Percentiles rank a stretch among this genome's conserved stretches.
phyloP scores from a whole-genome alignment of 1,284 basidiomycete species.

The Calocybe gambosa region DNA sequence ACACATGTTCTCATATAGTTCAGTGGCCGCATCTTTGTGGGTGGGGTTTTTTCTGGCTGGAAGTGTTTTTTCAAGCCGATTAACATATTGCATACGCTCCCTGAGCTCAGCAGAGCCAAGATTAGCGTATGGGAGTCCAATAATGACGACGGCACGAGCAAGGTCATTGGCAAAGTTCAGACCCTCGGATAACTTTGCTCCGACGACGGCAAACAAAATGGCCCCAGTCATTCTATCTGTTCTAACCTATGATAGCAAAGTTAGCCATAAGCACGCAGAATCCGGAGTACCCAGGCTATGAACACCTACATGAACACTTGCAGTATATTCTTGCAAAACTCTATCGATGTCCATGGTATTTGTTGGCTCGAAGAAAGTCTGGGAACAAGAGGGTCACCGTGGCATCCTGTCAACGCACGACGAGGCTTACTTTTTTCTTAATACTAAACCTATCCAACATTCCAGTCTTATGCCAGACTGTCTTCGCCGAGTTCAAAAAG shows the following conservation, averaged over 20 bases:
- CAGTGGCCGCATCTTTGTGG: slow-evolving; percentile 69
- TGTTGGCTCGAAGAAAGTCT: slow-evolving; percentile 91
- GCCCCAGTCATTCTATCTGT: slow-evolving; percentile 53
- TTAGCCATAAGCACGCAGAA: neutral
- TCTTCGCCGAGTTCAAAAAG: slow-evolving; percentile 68
- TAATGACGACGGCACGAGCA: slow-evolving; percentile 83
- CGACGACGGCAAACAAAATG: slow-evolving; percentile 87
- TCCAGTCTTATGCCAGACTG: slow-evolving; percentile 62
- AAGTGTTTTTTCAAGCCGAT: slow-evolving; percentile 35
- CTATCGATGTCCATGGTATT: slow-evolving; percentile 71
- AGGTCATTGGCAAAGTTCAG: slow-evolving; percentile 93
- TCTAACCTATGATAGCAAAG: neutral
- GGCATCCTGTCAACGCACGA: neutral
- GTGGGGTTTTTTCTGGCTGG: slow-evolving; percentile 33
- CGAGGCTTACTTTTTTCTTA: slow-evolving; percentile 63
- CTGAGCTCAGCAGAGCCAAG: slow-evolving; percentile 84
- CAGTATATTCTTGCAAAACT: slow-evolving; percentile 72
- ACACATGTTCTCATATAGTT: slow-evolving; percentile 90
- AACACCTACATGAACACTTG: slow-evolving; percentile 29
- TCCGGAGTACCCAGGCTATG: neutral
- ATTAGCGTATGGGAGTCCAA: slow-evolving; percentile 94
- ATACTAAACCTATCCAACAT: slow-evolving; percentile 54
- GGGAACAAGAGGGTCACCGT: neutral
- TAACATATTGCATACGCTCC: slow-evolving; percentile 88
- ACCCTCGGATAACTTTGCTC: slow-evolving; percentile 95